A percentile compares a stretch with the other conserved stretches of the same genome.
Conservation (phyloP, 2,329 filamentous ascomycete species). For the Aspergillus niger region DNA sequence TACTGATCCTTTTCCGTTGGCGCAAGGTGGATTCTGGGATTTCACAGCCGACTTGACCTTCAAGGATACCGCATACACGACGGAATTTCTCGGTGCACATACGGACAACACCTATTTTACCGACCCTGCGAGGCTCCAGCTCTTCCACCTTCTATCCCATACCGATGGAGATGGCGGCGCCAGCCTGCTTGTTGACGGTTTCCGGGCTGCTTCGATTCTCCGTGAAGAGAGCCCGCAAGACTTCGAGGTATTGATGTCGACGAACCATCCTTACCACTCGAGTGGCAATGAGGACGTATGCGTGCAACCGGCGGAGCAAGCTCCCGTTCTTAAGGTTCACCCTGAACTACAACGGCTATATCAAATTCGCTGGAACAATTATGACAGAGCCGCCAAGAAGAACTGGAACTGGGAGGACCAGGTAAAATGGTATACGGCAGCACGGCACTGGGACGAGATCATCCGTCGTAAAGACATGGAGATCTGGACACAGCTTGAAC, state of each 20-base stretch:
- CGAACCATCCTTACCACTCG: constrained; percentile 73
- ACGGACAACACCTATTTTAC: constrained; percentile 97
- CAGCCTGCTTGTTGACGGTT: constrained; percentile 84
- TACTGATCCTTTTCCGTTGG: constrained; percentile 7
- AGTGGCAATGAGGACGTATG: constrained; percentile 83
- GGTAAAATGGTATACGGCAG: constrained; percentile 75
- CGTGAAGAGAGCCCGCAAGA: constrained; percentile 54
- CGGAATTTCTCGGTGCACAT: constrained; percentile 76
- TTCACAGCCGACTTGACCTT: constrained; percentile 86
- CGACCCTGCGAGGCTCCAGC: constrained; percentile 85
- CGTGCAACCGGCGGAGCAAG: constrained; percentile 70
- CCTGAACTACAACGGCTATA: constrained; percentile 48
- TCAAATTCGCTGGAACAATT: constrained; percentile 90
- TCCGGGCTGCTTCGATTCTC: constrained; percentile 68
- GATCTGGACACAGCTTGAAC: constrained; percentile 78
- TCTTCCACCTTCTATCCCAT: constrained; percentile 88
- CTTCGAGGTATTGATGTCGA: constrained; percentile 59
- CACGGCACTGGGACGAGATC: constrained; percentile 71
- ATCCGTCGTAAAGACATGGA: constrained; percentile 66
- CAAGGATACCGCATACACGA: constrained; percentile 91
- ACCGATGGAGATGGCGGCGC: constrained; percentile 66
- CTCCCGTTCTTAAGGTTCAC: constrained; percentile 71
- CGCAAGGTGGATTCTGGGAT: constrained; percentile 70
- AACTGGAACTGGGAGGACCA: constrained; percentile 54
- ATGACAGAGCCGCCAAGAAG: constrained; percentile 74